These are phyloP conservation scores for Alnus glutinosa DNA, from an alignment of 306 rosid genomes.

Conservation along the genomic window DNA sequence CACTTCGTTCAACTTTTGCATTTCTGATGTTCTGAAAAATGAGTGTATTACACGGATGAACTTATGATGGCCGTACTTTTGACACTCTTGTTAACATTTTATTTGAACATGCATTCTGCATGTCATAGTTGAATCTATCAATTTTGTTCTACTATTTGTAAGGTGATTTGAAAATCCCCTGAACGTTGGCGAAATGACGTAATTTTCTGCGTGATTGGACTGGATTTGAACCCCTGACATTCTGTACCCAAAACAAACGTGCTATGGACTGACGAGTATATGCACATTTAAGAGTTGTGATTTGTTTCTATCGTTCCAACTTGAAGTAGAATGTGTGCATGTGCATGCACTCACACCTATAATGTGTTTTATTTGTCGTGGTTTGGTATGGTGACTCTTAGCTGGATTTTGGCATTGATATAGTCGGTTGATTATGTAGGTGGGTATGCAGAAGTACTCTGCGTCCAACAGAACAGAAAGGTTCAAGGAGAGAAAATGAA, in stretches of 20 bases:
- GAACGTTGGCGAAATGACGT: too few relatives aligned
- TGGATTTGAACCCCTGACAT: too few relatives aligned
- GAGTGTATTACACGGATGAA: not conserved
- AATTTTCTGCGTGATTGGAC: too few relatives aligned
- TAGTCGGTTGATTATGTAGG: slow-evolving; percentile 38
- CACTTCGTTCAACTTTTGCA: not conserved
- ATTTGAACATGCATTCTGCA: not conserved
- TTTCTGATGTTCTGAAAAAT: not conserved
- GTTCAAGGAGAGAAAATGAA: slow-evolving; percentile 63
- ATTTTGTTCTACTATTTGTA: not conserved
- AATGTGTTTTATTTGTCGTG: not conserved
- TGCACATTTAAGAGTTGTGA: not conserved
- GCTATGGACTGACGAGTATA: not conserved
- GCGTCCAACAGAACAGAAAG: slow-evolving; percentile 74
- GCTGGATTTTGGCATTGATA: slow-evolving; percentile 8
- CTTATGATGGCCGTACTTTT: not conserved
- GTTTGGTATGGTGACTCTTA: slow-evolving; percentile 20
- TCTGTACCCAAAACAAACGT: too few relatives aligned
- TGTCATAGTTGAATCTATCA: not conserved
- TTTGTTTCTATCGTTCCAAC: not conserved
- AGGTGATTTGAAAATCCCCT: not conserved
- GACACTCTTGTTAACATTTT: not conserved
- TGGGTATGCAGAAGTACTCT: slow-evolving; percentile 74
- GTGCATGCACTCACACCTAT: not conserved
- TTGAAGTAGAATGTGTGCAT: not conserved